Conservation (phyloP, 2,329 filamentous ascomycete species). For the Xylariaceae sp. region DNA sequence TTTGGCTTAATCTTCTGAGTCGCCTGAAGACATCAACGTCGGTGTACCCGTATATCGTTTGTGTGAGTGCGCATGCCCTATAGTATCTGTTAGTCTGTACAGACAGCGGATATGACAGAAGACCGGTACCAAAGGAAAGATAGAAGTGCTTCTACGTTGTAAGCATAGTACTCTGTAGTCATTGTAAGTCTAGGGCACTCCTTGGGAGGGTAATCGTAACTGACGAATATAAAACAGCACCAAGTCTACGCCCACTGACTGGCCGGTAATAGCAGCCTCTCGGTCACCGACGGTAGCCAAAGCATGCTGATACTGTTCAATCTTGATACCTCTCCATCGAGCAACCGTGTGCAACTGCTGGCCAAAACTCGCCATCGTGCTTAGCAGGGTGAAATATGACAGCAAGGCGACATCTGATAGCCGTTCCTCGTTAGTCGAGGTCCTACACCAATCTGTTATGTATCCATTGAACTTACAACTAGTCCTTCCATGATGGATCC, state of each 20-base stretch:
- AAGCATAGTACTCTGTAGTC: neutral
- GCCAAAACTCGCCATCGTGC: constrained; percentile 38
- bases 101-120: neutral
- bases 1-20: neutral
- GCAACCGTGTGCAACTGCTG: constrained; percentile 43
- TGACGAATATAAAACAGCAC: constrained; percentile 51
- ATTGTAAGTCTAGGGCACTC: neutral
- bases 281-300: constrained; percentile 39
- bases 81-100: neutral
- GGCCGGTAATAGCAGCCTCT: constrained; percentile 44
- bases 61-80: neutral
- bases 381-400: constrained; percentile 36
- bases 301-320: constrained; percentile 40
- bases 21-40: constrained; percentile 38
- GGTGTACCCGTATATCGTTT: constrained; percentile 32
- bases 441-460: neutral
- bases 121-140: neutral
- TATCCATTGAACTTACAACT: constrained; percentile 40
- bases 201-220: constrained; percentile 24
- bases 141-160: neutral
- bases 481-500: constrained; percentile 39
- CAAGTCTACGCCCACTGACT: constrained; percentile 43
- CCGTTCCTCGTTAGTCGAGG: neutral
- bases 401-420: constrained; percentile 41
- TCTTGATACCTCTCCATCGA: constrained; percentile 41